Percentiles rank a stretch among this genome's conserved stretches.
Conservation (phyloP, 352 stramenopile genomes). For the Pythium phragmiticola region DNA sequence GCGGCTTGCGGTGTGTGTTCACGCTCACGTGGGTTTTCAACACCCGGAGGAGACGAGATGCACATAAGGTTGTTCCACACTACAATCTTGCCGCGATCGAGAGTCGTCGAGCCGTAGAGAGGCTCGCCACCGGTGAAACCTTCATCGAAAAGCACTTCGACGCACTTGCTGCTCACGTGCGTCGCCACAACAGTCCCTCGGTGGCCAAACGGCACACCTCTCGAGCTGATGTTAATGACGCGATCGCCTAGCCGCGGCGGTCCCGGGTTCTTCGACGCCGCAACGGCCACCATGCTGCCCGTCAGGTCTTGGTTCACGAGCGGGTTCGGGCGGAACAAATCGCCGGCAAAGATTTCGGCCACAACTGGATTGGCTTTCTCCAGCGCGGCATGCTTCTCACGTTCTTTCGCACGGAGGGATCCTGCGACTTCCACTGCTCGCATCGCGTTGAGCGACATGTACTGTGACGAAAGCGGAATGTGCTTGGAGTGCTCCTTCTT, state of each 20-base stretch:
- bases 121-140: constrained; percentile 96
- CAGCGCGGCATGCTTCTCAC: constrained; percentile 42
- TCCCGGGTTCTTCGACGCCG: constrained; percentile 57
- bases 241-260: constrained; percentile 93
- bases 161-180: constrained; percentile 94
- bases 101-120: constrained; percentile 93
- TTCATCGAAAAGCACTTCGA: constrained; percentile 97
- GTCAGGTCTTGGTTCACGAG: constrained; percentile 82
- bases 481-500: constrained; percentile 86
- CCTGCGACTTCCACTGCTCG: constrained; percentile 90
- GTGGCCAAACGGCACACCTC: constrained; percentile 95
- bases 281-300: constrained; percentile 55
- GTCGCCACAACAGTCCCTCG: constrained; percentile 97
- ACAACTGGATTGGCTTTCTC: constrained; percentile 41
- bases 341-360: constrained; percentile 38
- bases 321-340: constrained; percentile 74
- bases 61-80: constrained; percentile 90
- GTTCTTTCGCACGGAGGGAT: constrained; percentile 61
- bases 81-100: constrained; percentile 95
- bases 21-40: constrained; percentile 15
- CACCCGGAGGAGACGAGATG: constrained; percentile 50
- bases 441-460: constrained; percentile 92
- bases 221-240: constrained; percentile 96
- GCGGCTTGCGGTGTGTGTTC: neutral
- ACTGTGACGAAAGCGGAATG: constrained; percentile 91